Percentiles rank a stretch among this genome's conserved stretches.
Evolutionary conservation across 1,139 yeast genomes (phyloP).

Genomic region (Saccharomycopsis crataegensis): DNA sequence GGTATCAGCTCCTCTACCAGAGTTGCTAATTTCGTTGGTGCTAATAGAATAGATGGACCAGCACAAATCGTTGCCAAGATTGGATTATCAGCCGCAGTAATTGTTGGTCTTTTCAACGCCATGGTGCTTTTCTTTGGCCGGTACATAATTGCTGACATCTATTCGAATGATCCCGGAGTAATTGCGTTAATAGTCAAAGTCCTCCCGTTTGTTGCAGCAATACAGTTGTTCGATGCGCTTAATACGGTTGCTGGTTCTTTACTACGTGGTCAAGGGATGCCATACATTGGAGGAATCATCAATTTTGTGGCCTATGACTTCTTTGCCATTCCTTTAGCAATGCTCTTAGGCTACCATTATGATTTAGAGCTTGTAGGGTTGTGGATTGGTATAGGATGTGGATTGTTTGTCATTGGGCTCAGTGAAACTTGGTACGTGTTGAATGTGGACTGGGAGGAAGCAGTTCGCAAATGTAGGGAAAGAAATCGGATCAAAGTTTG

Average conservation of each 20-base stretch:
- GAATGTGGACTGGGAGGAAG: conserved; percentile 51
- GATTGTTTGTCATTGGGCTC: conserved; percentile 61
- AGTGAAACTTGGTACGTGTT: conserved; percentile 47
- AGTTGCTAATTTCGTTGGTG: conserved; percentile 84
- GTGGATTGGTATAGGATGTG: conserved; percentile 85
- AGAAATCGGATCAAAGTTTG: conserved; percentile 20
- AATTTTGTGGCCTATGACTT: conserved; percentile 70
- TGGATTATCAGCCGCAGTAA: conserved; percentile 52
- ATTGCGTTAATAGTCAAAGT: conserved; percentile 41
- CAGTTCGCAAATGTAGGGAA: conserved; percentile 55
- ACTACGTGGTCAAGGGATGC: conserved; percentile 81
- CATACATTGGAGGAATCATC: conserved; percentile 72
- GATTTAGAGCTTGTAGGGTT: conserved; percentile 58
- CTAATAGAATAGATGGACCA: conserved; percentile 47
- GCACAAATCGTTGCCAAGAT: conserved; percentile 63
- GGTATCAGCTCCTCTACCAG: conserved; percentile 84
- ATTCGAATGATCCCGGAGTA: conserved; percentile 66
- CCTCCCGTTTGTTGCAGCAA: conserved; percentile 65
- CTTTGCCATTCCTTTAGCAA: conserved; percentile 64
- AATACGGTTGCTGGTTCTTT: conserved; percentile 83
- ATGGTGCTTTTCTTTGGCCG: conserved; percentile 45
- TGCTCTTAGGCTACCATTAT: conserved; percentile 49
- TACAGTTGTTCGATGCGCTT: conserved; percentile 73
- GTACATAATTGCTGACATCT: conserved; percentile 51
- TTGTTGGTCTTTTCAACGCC: conserved; percentile 54